Base-by-base conservation (phyloP, 805 yeast species). In the Pichia nakasei region DNA sequence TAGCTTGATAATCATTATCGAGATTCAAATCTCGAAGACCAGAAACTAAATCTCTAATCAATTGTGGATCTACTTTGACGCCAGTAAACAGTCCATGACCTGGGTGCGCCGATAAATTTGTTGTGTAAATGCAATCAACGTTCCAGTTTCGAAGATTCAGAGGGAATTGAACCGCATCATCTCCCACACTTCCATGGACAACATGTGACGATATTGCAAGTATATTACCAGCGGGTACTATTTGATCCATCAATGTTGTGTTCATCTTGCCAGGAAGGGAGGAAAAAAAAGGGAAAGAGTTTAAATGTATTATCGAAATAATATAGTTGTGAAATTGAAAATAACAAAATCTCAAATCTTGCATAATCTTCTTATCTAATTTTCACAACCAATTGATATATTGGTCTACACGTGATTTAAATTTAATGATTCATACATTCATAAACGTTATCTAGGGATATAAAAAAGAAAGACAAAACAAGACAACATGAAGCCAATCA, bases 181-280 rank as follows among this genome's bases (percentile, higher is more conserved):
- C 88, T 1, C 98, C 98, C 2, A 93, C 98, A 55, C 86, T 83
- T 3, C 98, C 98, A 59, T 91, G 97, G 3, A 79, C 88, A 1
- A 93, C 97, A 61, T 93, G 97, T 4, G 96, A 86, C 53, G 86
- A 91, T 9, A 88, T 69, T 3, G 85, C 72, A 2, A 83, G 68
- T 5, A 71, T 58, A 36, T 63, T 59, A 35, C 44, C 46, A 1
- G 47, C 51, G 6, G 48, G 41, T 13, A 6, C 7, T 20, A 42
- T 42, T 7, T 31, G 27, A 13, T 29, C 15, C 22, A 29, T 21
- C 20, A 12, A 1, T 32, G 18, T 17, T 8, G n/a, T 20, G 15
- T 32, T 9, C 35, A 32, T 32, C 7, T 8, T 9, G 4, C 15
- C 5, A 5, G 6, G 15, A 13, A 13, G 3, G 13, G 7, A 35